A percentile compares a stretch with the other conserved stretches of the same genome.
These are phyloP conservation scores for Lactifluus hygrophoroides DNA, from an alignment of 768 basidiomycete species.

Conservation along the genomic window DNA sequence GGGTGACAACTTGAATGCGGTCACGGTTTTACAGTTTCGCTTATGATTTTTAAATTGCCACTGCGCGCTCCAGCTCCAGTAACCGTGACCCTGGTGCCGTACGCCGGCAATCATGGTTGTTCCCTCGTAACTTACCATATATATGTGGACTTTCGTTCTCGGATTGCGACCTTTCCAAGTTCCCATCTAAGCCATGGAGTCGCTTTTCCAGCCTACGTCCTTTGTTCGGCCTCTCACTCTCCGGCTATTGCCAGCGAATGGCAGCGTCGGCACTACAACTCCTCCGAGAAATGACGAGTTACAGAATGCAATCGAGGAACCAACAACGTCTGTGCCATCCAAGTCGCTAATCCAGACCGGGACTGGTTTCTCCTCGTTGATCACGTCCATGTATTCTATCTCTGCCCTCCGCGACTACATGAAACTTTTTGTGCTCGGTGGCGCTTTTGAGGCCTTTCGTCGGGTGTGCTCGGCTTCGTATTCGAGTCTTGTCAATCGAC, in stretches of 20 bases:
- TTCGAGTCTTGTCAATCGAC: constrained; percentile 36
- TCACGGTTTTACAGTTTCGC: too few relatives aligned
- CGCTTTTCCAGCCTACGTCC: too few relatives aligned
- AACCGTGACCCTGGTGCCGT: too few relatives aligned
- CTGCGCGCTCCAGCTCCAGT: too few relatives aligned
- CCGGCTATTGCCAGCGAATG: not conserved
- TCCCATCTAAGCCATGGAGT: too few relatives aligned
- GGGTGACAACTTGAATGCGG: too few relatives aligned
- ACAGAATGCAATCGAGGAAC: not conserved
- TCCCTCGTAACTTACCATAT: too few relatives aligned
- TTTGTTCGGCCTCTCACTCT: too few relatives aligned
- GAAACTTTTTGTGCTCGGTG: constrained; percentile 54
- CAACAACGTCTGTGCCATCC: not conserved
- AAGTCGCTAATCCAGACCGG: not conserved
- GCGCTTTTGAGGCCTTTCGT: constrained; percentile 49
- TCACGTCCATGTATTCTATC: constrained; percentile 42
- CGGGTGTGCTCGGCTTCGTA: constrained; percentile 39
- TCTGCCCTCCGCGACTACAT: constrained; percentile 57
- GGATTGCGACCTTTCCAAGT: too few relatives aligned
- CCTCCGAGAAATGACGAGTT: not conserved
- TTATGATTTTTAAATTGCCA: too few relatives aligned
- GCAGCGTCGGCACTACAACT: not conserved
- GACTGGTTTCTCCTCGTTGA: not conserved
- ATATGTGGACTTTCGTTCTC: too few relatives aligned
- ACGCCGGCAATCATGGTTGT: too few relatives aligned